These are phyloP conservation scores for Solanum ossicruentum DNA, from an alignment of 257 asterid species.

Conservation along the genomic window DNA sequence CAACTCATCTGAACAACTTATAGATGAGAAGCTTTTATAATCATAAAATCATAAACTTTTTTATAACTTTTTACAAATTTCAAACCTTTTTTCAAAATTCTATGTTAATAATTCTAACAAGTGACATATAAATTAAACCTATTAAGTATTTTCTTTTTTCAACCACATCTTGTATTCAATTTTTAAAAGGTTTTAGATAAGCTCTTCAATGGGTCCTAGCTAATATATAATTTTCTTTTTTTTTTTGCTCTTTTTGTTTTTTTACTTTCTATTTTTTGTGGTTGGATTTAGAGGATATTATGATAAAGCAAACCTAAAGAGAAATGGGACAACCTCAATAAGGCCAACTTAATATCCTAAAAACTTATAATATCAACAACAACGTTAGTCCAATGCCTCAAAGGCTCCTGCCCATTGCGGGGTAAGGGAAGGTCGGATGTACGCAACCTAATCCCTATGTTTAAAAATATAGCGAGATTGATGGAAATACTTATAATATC, in stretches of 20 bases:
- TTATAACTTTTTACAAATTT: not conserved
- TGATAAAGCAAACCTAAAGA: conserved; percentile 53
- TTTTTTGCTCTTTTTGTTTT: not conserved
- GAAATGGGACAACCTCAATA: conserved; percentile 62
- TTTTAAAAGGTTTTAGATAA: not conserved
- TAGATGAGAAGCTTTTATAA: not conserved
- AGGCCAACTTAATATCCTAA: conserved; percentile 58
- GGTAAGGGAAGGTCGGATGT: no score
- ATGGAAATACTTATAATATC: conserved; percentile 17
- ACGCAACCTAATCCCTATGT: no score
- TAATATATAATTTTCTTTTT: not conserved
- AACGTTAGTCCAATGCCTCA: no score
- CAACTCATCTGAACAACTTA: not conserved
- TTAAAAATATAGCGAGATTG: no score
- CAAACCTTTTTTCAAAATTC: no score
- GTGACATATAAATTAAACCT: not conserved
- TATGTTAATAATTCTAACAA: no score
- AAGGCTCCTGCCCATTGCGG: no score
- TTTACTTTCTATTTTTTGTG: conserved; percentile 27
- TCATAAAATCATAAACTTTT: no score
- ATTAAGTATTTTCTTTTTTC: not conserved
- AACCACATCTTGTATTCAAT: not conserved
- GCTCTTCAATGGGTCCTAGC: not conserved
- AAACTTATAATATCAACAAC: conserved; percentile 23
- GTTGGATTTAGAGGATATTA: conserved; percentile 55